These are phyloP conservation scores for Chlorophyllum brunneum DNA, from an alignment of 768 basidiomycete species.

Conservation along the genomic window DNA sequence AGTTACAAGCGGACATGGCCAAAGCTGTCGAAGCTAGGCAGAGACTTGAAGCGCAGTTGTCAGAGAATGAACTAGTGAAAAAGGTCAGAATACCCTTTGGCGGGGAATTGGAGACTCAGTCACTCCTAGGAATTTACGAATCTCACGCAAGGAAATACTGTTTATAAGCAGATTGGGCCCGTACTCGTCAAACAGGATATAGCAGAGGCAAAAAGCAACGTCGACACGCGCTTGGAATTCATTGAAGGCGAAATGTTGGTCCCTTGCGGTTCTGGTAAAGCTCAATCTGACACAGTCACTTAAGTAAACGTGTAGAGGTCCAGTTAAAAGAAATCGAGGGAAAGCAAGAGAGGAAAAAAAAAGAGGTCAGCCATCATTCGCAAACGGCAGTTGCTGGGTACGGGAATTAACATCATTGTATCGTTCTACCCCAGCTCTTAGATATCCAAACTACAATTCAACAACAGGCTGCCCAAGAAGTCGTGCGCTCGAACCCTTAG, in stretches of 20 bases:
- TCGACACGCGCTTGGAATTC: conserved; percentile 87
- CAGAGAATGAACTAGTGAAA: conserved; percentile 90
- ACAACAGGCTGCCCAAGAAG: conserved; percentile 30
- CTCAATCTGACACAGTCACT: conserved; percentile 9
- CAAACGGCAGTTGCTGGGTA: neutral
- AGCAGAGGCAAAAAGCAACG: conserved; percentile 79
- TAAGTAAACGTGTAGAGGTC: conserved; percentile 68
- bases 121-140: conserved; percentile 73
- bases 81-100: conserved; percentile 46
- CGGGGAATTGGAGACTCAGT: conserved; percentile 1
- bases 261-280: neutral
- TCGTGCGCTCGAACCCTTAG: conserved; percentile 9
- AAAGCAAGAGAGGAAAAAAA: conserved; percentile 78
- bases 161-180: conserved; percentile 91
- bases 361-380: conserved; percentile 52
- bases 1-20: conserved; percentile 71
- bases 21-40: conserved; percentile 77
- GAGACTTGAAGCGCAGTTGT: conserved; percentile 82
- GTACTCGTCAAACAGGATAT: conserved; percentile 89
- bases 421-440: conserved; percentile 46
- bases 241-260: conserved; percentile 85
- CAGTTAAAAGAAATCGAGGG: conserved; percentile 78
- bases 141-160: conserved; percentile 68
- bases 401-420: conserved; percentile 1
- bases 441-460: conserved; percentile 61